Percentiles rank a stretch among this genome's conserved stretches.
Conservation (phyloP, 306 rosid genomes). For the Fagus crenata region DNA sequence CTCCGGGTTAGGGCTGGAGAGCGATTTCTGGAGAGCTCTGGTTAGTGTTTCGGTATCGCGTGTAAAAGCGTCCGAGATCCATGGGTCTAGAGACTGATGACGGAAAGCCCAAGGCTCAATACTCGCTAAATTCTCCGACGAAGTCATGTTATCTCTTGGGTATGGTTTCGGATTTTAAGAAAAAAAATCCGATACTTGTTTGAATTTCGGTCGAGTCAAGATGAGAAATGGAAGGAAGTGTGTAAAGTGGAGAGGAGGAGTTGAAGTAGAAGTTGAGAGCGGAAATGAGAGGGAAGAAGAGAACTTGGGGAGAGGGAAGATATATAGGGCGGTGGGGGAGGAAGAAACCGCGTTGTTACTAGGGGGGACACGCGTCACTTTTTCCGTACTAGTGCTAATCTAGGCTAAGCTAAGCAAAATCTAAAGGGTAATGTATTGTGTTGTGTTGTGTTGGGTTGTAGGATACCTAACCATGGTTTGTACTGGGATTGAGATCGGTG, state of each 20-base stretch:
- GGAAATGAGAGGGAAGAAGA: neutral
- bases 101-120: conserved; percentile 56
- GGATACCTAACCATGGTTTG: neutral
- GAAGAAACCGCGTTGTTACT: conserved; percentile 72
- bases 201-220: no score
- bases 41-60: conserved; percentile 60
- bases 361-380: conserved; percentile 63
- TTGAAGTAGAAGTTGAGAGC: neutral
- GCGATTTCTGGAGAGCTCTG: conserved; percentile 60
- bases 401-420: conserved; percentile 3
- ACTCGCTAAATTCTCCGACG: conserved; percentile 49
- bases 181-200: no score
- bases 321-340: conserved; percentile 60
- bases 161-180: no score
- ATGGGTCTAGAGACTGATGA: conserved; percentile 44
- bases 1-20: conserved; percentile 26
- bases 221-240: no score
- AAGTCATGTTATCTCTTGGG: conserved; percentile 42
- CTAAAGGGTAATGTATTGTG: conserved; percentile 33
- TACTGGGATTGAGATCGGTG: no score
- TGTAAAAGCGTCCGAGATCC: conserved; percentile 52
- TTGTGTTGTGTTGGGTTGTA: neutral
- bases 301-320: neutral
- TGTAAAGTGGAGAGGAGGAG: no score
- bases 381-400: conserved; percentile 35